Evolutionary conservation across 2,329 filamentous ascomycete genomes (phyloP).

Genomic region (Fusarium coffeatum): DNA sequence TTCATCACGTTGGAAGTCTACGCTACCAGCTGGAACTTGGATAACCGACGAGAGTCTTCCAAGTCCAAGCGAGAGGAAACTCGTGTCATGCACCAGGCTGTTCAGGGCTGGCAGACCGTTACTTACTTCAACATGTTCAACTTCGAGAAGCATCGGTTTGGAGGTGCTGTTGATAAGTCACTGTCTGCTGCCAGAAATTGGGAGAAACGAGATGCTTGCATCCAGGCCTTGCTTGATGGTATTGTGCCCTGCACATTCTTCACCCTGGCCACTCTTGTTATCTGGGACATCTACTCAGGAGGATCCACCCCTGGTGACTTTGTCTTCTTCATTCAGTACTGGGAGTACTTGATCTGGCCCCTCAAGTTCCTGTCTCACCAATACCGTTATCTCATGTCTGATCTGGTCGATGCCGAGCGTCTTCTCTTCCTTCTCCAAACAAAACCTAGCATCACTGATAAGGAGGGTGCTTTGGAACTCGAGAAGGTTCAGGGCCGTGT

Average conservation of each 20-base stretch:
- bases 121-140: constrained; percentile 55
- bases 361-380: constrained; percentile 50
- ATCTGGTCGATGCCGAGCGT: constrained; percentile 74
- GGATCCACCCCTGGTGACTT: constrained; percentile 54
- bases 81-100: constrained; percentile 67
- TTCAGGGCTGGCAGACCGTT: constrained; percentile 71
- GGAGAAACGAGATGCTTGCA: constrained; percentile 37
- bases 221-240: constrained; percentile 50
- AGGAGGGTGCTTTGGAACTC: constrained; percentile 58
- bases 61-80: constrained; percentile 61
- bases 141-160: constrained; percentile 47
- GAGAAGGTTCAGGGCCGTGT: constrained; percentile 60
- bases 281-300: constrained; percentile 39
- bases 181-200: constrained; percentile 40
- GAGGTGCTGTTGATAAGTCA: constrained; percentile 42
- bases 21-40: constrained; percentile 54
- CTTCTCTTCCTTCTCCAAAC: constrained; percentile 67
- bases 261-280: constrained; percentile 29
- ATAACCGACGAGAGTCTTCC: constrained; percentile 52
- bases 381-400: constrained; percentile 46
- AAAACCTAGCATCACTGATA: constrained; percentile 65
- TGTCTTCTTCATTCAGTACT: constrained; percentile 74
- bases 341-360: constrained; percentile 60
- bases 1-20: constrained; percentile 46
- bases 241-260: constrained; percentile 59